Base-by-base conservation (phyloP, 176 grass and related monocot genomes). In the Tuctoria greenei region DNA sequence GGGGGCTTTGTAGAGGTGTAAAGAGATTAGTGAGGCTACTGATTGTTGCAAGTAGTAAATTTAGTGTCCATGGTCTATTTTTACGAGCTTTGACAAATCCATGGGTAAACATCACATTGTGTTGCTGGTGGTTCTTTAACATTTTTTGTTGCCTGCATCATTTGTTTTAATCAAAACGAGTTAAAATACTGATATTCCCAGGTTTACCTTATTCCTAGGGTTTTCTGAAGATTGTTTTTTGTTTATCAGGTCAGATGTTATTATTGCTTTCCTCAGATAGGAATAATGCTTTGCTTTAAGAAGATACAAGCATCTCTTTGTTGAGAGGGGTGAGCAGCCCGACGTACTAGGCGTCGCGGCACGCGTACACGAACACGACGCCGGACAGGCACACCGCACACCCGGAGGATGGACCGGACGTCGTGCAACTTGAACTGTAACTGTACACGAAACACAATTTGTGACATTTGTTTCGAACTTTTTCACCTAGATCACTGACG, bases 161-260 rank as follows among this genome's bases (percentile, higher is more conserved):
- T 31, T 24, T 27, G 28, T 27, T 7, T 82, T 35, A 21, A 66
- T 25, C 24, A 58, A 51, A 69, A 58, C 5, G 31, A 56, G 24
- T 6, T 21, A 21, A 70, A 57, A 71, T 64, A 54, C 52, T 77
- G 40, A 86, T 56, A 14, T 42, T 77, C 58, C 7, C 18, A 37
- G 23, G n/a, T n/a, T n/a, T 82, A 7, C 72, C 38, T 71, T 65
- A 36, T 64, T 81, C n/a, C n/a, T n/a, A n/a, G n/a, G n/a, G n/a
- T n/a, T n/a, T n/a, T n/a, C n/a, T n/a, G n/a, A n/a, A n/a, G 37
- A 43, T 21, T 20, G 24, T 24, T 37, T 20, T 25, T 69, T 81
- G 25, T 16, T 17, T 46, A 14, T 63, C 43, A 43, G 41, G 64
- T 57, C 8, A 37, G 26, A 5, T 16, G 36, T 27, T 20, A n/a